Evolutionary conservation across 2,329 filamentous ascomycete genomes (phyloP), one percentile per base, ranked within the genome.

Genomic region (Cercospora canescens): DNA sequence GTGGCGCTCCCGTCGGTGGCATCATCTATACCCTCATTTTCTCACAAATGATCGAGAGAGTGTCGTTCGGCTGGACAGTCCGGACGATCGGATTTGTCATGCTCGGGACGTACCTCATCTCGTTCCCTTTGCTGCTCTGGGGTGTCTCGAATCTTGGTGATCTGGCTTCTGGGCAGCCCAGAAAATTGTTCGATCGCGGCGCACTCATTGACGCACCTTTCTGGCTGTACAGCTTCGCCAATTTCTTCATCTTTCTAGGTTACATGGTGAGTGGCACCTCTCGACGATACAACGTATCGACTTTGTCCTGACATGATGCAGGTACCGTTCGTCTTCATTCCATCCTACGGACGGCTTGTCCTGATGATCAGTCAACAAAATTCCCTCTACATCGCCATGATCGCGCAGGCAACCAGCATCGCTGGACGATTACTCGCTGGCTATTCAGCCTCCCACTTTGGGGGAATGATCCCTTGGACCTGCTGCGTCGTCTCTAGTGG

Each of bases 21-120:
- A 78, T 90, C 11, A 81, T 90, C 0, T 88, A 89, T 0, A 82
- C 86, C 1, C 74, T 83, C 35, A 76, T 82, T 37, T 81, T 81
- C 24, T 72, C 80, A 32, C 83, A 86, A 60, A 77, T 90, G 12
- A 79, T 89, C 4, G 84, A 85, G 0, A 79, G 77, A 7, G 78
- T 89, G 4, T 88, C 88, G 0, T 91, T 89, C 72, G 81, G 81
- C 1, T 90, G 88, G 87, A 88, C 88, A 0, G 83, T 90, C 28
- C 81, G 88, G 0, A 80, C 84, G 0, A 83, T 89, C 74, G 88
- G 83, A 0, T 84, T 91, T 60, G 83, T 90, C 34, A 85, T 87
- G 55, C 68, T 89, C 3, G 82, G 78, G 1, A 67, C 79, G 0
- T 79, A 79, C 6, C 67, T 69, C 3, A 66, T 78, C 14, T 79